Percentiles rank a stretch among this genome's conserved stretches.
These are phyloP conservation scores for Pichia cephalocereana DNA, from an alignment of 805 yeast species.

Conservation along the genomic window DNA sequence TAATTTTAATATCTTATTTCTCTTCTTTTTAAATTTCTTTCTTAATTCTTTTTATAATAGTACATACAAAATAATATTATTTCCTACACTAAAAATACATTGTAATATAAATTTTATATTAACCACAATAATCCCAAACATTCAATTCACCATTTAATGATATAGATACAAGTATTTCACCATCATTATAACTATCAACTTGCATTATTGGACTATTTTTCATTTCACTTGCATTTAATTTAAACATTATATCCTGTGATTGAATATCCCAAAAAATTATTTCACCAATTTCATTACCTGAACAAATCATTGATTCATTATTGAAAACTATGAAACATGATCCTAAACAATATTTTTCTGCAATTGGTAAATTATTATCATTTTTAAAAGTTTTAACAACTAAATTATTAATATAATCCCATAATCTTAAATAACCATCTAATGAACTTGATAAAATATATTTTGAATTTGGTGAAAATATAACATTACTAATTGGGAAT, in stretches of 20 bases:
- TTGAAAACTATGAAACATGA: slow-evolving; percentile 37
- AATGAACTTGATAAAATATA: slow-evolving; percentile 69
- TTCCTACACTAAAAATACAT: background rate
- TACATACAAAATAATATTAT: background rate
- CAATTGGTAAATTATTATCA: slow-evolving; percentile 24
- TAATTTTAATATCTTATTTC: too few species aligned
- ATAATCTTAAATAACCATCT: slow-evolving; percentile 69
- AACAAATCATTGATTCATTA: slow-evolving; percentile 35
- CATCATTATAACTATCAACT: slow-evolving; percentile 31
- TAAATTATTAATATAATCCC: slow-evolving; percentile 79
- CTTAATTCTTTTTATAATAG: background rate
- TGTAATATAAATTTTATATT: background rate
- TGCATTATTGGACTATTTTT: slow-evolving; percentile 28
- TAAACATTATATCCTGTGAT: slow-evolving; percentile 36
- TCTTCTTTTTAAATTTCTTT: too few species aligned
- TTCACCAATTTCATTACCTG: slow-evolving; percentile 52
- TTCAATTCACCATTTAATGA: slow-evolving; percentile 24
- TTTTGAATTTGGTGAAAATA: slow-evolving; percentile 72
- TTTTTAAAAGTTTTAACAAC: slow-evolving; percentile 58
- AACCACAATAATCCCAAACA: slow-evolving; percentile 15
- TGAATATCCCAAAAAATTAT: slow-evolving; percentile 63
- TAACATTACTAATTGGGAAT: slow-evolving; percentile 68
- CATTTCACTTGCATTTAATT: slow-evolving; percentile 12
- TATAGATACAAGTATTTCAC: slow-evolving; percentile 27
- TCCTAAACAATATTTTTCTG: slow-evolving; percentile 45